phyloP scores from a whole-genome alignment of 164 flowering plant genomes.

The Kingdonia uniflora region DNA sequence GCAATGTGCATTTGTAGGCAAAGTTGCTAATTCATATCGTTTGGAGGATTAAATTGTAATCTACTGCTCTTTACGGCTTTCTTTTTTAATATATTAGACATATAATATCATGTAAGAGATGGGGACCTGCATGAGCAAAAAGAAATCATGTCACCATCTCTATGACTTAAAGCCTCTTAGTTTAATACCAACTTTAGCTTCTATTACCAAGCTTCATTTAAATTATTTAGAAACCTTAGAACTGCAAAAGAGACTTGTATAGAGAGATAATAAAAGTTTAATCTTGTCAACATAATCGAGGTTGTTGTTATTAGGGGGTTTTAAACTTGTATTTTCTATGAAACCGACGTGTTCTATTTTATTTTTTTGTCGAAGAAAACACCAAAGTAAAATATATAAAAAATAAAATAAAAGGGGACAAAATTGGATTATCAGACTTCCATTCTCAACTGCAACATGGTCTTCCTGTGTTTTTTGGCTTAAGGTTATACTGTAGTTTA shows the following conservation, averaged over 20 bases:
- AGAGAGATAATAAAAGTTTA: no score
- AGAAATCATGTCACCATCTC: conserved; percentile 3
- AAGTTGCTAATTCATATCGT: no score
- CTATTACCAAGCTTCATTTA: no score
- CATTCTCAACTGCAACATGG: conserved; percentile 6
- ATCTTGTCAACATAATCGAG: background rate
- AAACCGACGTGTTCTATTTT: background rate
- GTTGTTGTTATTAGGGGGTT: background rate
- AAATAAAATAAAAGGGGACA: background rate
- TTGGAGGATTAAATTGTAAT: background rate
- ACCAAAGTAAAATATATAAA: background rate
- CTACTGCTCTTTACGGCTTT: background rate
- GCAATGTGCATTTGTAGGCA: background rate
- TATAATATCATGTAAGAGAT: background rate
- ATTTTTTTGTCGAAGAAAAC: background rate
- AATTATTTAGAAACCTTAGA: no score
- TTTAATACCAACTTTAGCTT: background rate
- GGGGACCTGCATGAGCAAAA: background rate
- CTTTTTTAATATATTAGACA: background rate
- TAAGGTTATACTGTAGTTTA: background rate
- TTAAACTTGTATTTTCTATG: background rate
- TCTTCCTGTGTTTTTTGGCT: conserved; percentile 1
- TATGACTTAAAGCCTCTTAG: background rate
- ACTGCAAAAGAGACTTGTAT: no score
- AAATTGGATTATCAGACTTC: conserved; percentile 1